Percentiles rank a stretch among this genome's conserved stretches.
Evolutionary conservation across 139 green algal genomes (phyloP).

Genomic region (Yamagishiella unicocca): DNA sequence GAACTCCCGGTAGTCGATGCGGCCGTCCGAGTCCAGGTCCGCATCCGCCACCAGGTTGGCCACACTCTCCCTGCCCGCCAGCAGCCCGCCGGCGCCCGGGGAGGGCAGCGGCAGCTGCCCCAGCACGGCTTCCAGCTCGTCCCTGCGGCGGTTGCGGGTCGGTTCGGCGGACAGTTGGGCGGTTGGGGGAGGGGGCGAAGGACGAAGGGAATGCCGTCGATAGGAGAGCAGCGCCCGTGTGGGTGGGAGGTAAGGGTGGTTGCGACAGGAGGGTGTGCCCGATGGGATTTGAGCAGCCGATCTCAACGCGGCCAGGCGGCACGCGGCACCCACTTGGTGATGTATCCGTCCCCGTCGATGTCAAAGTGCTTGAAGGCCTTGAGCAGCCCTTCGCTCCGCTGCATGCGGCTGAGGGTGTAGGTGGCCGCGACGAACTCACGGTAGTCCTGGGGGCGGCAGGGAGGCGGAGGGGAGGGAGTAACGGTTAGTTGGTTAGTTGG

Average conservation of each 20-base stretch:
- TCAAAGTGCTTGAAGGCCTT: constrained; percentile 63
- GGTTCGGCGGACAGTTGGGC: no score
- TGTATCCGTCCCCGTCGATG: constrained; percentile 59
- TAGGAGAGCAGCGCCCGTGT: no score
- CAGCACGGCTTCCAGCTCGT: constrained; percentile 11
- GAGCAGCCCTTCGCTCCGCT: constrained; percentile 51
- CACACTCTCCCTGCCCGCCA: neutral
- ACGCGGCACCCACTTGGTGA: constrained; percentile 47
- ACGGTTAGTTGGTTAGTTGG: no score
- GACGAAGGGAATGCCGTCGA: no score
- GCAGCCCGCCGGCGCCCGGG: neutral
- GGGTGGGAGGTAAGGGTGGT: no score
- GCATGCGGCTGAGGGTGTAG: constrained; percentile 45
- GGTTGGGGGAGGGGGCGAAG: neutral
- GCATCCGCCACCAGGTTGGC: constrained; percentile 46
- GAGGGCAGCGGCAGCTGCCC: neutral
- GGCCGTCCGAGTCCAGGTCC: constrained; percentile 40
- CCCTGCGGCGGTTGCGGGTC: neutral
- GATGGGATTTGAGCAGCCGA: no score
- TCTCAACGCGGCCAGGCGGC: no score
- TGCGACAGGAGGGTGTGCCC: no score
- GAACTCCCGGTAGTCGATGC: constrained; percentile 31
- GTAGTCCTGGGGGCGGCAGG: constrained; percentile 44
- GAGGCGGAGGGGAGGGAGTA: neutral
- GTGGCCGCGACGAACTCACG: constrained; percentile 52